Evolutionary conservation across 2,329 filamentous ascomycete species (phyloP), one percentile per base, ranked within the genome.

Genomic region (Chaetoscypha palmicola): DNA sequence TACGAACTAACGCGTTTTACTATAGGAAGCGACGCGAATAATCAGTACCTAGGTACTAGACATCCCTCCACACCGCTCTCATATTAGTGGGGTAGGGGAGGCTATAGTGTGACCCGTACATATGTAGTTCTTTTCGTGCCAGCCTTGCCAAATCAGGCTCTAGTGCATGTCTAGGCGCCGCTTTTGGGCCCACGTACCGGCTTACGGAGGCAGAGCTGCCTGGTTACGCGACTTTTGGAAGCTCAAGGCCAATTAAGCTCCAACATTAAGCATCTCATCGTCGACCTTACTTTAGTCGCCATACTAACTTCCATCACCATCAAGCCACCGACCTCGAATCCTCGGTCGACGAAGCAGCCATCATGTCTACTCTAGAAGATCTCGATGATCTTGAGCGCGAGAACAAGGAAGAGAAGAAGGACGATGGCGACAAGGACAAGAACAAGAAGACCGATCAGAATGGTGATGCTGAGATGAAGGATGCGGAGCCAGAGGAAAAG

Each of bases 381-480:
- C 78, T 86, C 57, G 82, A 86, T 61, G 80, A 84, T 64, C 71
- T 86, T 62, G 82, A 86, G 71, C 77, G 83, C 64, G 71, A 76
- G 70, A 77, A 81, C 62, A 34, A 40, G 26, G 74, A 83, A 64
- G 72, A 79, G 57, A 73, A 77, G 56, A 74, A 76, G 56, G 68
- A 74, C 55, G 69, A 69, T 61, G 71, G 72, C 51, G 70, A 72
- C 54, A 72, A 77, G 54, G 73, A 70, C 52, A 74, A 76, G 60
- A 73, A 38, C 19, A 67, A 65, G 58, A 77, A 77, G 64, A 58
- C 66, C 42, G 66, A 69, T 46, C 68, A 72, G 44, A 80, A 83
- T 59, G 84, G 76, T 38, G 91, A 96, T 70, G 83, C 83, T 39
- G 88, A 94, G 46, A 96, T 96, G 90, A 81, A 91, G 65, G 90